Base-by-base conservation (phyloP, 169 alveolate species). In the Cytauxzoon felis region DNA sequence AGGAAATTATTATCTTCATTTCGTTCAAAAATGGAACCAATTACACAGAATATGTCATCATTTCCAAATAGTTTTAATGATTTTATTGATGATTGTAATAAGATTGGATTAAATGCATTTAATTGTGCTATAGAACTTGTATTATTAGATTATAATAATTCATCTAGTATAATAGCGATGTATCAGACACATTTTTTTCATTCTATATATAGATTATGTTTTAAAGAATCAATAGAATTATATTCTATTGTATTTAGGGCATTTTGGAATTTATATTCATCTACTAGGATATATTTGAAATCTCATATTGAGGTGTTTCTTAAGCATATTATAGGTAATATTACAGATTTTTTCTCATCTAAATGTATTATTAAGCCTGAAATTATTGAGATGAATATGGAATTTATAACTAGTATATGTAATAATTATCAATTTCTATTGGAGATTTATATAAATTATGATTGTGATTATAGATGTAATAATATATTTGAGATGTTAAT, bases 331-430 rank as follows among this genome's bases (percentile, higher is more conserved):
- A 32, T 73, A 53, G 24, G 49, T 8, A 56, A 76, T 18, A 71
- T 73, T 2, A 45, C 38, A 36, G 53, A 49, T 34, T 58, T 56
- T 38, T 21, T 56, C 11, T 6, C 18, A 3, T 27, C 78, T 1
- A 73, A 53, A 49, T 40, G 60, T 3, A 18, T 32, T 16, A 16
- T 64, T 54, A 73, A 64, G 49, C 23, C 45, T n/a, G 83, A 73
- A 19, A 73, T 73, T 26, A 56, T 73, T 32, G 83, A 73, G 27
- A 73, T 73, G 83, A 73, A 66, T 50, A 48, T 73, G 78, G 78
- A 73, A 40, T 73, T 73, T 51, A 36, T 73, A 24, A 64, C 29
- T 24, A 78, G 64, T 26, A 4, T 73, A 8, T 64, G 76, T 26
- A 56, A 61, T 40, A 43, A 73, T 19, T 16, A 61, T 23, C 64